Evolutionary conservation across 176 grass and related monocot species (phyloP), one percentile per base, ranked within the genome.

Genomic region (Triticum turgidum): DNA sequence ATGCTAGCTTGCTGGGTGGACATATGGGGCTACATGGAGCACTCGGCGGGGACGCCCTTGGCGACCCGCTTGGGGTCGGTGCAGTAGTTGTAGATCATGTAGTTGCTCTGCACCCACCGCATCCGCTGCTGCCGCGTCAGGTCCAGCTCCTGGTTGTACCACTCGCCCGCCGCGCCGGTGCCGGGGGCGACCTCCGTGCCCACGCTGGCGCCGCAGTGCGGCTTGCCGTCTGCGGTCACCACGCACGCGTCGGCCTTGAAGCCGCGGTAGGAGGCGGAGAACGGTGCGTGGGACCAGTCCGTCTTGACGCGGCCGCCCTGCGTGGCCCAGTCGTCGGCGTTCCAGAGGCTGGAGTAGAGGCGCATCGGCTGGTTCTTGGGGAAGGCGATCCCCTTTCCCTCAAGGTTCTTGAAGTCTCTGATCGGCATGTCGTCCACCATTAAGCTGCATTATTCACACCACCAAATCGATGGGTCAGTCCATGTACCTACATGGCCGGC

Each of bases 11-110:
- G 80, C 5, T 22, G 0, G 44, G 27, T 6, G 21, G 47, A 21
- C 2, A 27, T 24, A 35, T 1, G 37, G 12, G 8, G 6, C 44
- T 83, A 72, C 59, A 91, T 88, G 73, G 87, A 84, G 88, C 95
- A 97, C 87, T 97, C 95, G 39, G 89, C 80, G 72, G 92, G 92
- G 81, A 93, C 1, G 6, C 95, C 92, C 83, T 91, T 89, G 0
- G 82, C 47, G 47, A 85, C 71, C 5, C 92, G 91, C 80, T 94
- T 97, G 42, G 86, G 88, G 86, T 97, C 95, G 4, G 88, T 86
- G 81, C 95, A 97, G 67, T 97, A 97, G 81, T 97, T 94, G 79
- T 97, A 97, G 83, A 97, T 93, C 95, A 97, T 93, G 85, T 97
- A 97, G 45, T 86, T 93, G 9, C 74, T 82, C 89, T 97, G 95